Evolutionary conservation across 805 yeast genomes (phyloP), one percentile per base, ranked within the genome.

Genomic region (Hanseniaspora thailandica): DNA sequence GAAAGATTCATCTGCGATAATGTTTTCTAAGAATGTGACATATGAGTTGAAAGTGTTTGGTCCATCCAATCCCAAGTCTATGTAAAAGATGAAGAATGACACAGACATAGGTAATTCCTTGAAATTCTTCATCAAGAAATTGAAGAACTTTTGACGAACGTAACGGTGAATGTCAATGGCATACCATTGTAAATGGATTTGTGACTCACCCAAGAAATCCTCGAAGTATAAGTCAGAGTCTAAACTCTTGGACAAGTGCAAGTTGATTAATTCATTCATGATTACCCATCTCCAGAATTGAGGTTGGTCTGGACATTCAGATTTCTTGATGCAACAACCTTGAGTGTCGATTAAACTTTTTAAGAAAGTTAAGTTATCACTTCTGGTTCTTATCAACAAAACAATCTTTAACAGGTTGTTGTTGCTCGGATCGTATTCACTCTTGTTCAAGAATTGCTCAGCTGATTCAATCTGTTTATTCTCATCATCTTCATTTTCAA

Each of bases 311-410:
- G 34, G 15, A 12, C 46, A 43, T 20, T 35, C 31, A 4, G n/a
- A 23, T 9, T 6, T 13, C 4, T 31, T 28, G 22, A 50, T 35
- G 12, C 54, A 50, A 28, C 45, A 34, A 8, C 54, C 54, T 19
- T 50, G 54, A 4, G 54, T 50, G 26, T 50, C 54, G 22, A 50
- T 10, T 4, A 50, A n/a, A 10, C 44, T 25, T 26, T 44, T 50
- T 12, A 22, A 35, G 23, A 50, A 50, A 1, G 17, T 17, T 22
- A 50, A 34, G 9, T 50, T 30, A 15, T 50, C 31, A 17, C 23
- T 26, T 31, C 41, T 50, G 26, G 47, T 12, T 36, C 33, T 41
- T 9, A 50, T 31, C 6, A 50, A n/a, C 22, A 50, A 5, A 2
- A 50, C 10, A 12, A 38, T 17, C 17, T 50, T 50, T 17, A 50